Conservation (phyloP, 2,329 filamentous ascomycete genomes). For the Xylariomycetidae sp. region DNA sequence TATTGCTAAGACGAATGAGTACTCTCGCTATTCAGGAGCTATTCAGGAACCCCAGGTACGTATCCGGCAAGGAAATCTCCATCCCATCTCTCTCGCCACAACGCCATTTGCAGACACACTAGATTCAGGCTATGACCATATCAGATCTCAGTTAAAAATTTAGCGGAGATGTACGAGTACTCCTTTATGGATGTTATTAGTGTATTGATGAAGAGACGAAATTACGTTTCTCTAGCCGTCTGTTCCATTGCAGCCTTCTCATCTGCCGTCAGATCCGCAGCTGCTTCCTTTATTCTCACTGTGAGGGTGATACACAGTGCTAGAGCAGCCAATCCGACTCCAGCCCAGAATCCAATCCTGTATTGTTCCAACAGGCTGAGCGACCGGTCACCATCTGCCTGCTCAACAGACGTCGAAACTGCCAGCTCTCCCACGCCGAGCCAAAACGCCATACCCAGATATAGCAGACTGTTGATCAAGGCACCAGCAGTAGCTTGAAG, state of each 20-base stretch:
- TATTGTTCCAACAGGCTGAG: slow-evolving; percentile 22
- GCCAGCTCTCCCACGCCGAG: slow-evolving; percentile 66
- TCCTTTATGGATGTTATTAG: too few species aligned
- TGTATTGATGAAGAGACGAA: too few species aligned
- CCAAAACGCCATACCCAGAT: slow-evolving; percentile 68
- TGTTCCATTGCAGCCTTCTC: slow-evolving; percentile 20
- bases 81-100: too few species aligned
- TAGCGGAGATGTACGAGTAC: too few species aligned
- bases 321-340: slow-evolving; percentile 21
- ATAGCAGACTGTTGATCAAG: slow-evolving; percentile 65
- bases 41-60: too few species aligned
- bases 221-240: too few species aligned
- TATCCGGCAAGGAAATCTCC: too few species aligned
- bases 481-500: slow-evolving; percentile 70
- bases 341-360: slow-evolving; percentile 27
- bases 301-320: slow-evolving; percentile 20
- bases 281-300: slow-evolving; percentile 23
- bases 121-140: too few species aligned
- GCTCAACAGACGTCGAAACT: slow-evolving; percentile 43
- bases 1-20: too few species aligned
- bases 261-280: slow-evolving; percentile 26
- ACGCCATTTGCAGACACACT: too few species aligned
- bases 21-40: too few species aligned
- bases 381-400: slow-evolving; percentile 8
- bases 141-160: too few species aligned